A percentile compares a stretch with the other conserved stretches of the same genome.
Evolutionary conservation across 2,329 filamentous ascomycete species (phyloP).

Genomic region (Venturia carpophila): DNA sequence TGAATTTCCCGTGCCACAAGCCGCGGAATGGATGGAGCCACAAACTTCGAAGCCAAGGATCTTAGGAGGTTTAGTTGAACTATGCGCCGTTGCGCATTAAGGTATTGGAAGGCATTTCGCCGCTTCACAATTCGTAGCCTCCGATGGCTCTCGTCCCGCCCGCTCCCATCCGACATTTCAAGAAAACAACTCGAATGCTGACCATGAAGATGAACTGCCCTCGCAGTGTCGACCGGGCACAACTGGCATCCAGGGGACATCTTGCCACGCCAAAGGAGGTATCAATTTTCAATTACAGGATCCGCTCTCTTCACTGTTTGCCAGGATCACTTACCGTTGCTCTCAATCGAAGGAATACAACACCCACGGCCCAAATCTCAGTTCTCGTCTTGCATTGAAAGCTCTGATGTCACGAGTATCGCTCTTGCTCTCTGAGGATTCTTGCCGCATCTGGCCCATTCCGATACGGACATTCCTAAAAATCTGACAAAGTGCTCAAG

Average conservation of each 20-base stretch:
- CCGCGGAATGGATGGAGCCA: not conserved
- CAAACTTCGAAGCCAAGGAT: not conserved
- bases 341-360: not conserved
- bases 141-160: not conserved
- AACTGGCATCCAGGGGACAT: not conserved
- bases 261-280: not conserved
- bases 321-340: not conserved
- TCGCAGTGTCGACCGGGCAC: not conserved
- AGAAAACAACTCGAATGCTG: conserved; percentile 7
- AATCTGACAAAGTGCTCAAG: not conserved
- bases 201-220: not conserved
- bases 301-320: not conserved
- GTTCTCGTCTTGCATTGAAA: not conserved
- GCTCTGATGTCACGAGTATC: not conserved
- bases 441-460: not conserved
- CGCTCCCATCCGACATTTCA: not conserved
- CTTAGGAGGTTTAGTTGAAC: not conserved
- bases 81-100: not conserved
- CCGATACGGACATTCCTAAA: not conserved
- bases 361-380: not conserved
- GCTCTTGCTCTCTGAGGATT: not conserved
- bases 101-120: not conserved
- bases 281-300: not conserved
- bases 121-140: not conserved
- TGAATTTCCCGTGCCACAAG: not conserved